Evolutionary conservation across 129 eudicot genomes (phyloP).

Genomic region (Saussurea involucrata): DNA sequence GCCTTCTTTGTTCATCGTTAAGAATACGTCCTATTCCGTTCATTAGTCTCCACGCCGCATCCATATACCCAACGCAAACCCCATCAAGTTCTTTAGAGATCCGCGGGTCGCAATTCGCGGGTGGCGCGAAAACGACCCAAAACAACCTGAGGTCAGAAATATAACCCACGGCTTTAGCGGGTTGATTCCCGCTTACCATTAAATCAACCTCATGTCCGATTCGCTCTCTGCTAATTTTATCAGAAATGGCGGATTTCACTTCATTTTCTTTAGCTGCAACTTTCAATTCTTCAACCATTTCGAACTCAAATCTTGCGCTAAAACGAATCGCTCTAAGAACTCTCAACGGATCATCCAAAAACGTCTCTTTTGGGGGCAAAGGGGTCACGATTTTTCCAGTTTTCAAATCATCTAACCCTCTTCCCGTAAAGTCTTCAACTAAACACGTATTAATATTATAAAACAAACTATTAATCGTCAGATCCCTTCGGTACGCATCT

Average conservation of each 20-base stretch:
- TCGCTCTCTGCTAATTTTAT: slow-evolving; percentile 34
- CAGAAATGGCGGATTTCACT: slow-evolving; percentile 31
- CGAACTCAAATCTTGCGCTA: slow-evolving; percentile 34
- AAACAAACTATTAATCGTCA: slow-evolving; percentile 37
- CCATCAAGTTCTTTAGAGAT: slow-evolving; percentile 10
- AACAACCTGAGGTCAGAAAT: slow-evolving; percentile 22
- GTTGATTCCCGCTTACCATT: slow-evolving; percentile 33
- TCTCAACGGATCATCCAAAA: slow-evolving; percentile 37
- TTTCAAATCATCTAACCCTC: slow-evolving; percentile 30
- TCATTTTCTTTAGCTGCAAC: slow-evolving; percentile 28
- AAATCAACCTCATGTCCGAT: slow-evolving; percentile 34
- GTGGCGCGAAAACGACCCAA: slow-evolving; percentile 31
- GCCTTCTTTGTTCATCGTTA: slow-evolving; percentile 47
- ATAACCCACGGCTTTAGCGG: slow-evolving; percentile 30
- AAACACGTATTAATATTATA: slow-evolving; percentile 27
- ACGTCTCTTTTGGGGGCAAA: slow-evolving; percentile 40
- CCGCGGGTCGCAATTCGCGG: slow-evolving; percentile 11
- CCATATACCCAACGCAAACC: slow-evolving; percentile 21
- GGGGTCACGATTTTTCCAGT: slow-evolving; percentile 34
- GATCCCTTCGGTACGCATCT: slow-evolving; percentile 39
- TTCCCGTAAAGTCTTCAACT: slow-evolving; percentile 32
- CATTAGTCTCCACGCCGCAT: slow-evolving; percentile 13
- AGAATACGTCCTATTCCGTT: background rate
- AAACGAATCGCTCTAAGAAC: slow-evolving; percentile 39
- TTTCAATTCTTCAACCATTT: slow-evolving; percentile 29